phyloP scores from a whole-genome alignment of 129 eudicot species.

The Escallonia herrerae region DNA sequence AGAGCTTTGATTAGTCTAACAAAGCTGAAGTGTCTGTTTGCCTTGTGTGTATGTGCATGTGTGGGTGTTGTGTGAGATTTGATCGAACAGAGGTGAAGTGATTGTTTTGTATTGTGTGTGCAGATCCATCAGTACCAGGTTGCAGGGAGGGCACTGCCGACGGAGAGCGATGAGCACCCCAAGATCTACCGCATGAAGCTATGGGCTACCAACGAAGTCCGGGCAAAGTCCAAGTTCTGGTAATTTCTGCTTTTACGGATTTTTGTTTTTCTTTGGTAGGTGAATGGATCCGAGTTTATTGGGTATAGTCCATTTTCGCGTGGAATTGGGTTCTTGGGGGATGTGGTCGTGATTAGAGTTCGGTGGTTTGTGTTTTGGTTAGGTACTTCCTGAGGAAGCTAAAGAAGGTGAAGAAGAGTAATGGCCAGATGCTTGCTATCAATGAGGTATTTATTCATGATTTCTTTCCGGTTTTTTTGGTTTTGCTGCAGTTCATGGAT shows the following conservation, averaged over 20 bases:
- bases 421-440: slow-evolving; percentile 26
- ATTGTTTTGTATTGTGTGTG: neutral
- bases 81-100: neutral
- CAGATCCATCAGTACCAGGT: slow-evolving; percentile 3
- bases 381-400: slow-evolving; percentile 28
- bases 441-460: slow-evolving; percentile 12
- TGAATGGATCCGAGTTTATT: neutral
- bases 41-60: neutral
- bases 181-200: slow-evolving; percentile 1
- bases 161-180: neutral
- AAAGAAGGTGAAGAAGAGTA: slow-evolving; percentile 30
- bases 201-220: neutral
- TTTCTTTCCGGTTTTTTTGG: neutral
- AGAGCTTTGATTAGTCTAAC: neutral
- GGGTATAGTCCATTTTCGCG: neutral
- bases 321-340: neutral
- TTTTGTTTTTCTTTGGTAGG: neutral
- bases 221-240: slow-evolving; percentile 9
- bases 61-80: neutral
- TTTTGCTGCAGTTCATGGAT: no score
- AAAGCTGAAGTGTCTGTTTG: neutral
- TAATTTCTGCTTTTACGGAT: neutral
- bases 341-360: neutral
- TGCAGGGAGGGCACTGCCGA: neutral
- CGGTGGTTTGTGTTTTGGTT: neutral